Percentiles rank a stretch among this genome's conserved stretches.
Conservation (phyloP, 2,329 filamentous ascomycete genomes). For the Xylogone sp. region DNA sequence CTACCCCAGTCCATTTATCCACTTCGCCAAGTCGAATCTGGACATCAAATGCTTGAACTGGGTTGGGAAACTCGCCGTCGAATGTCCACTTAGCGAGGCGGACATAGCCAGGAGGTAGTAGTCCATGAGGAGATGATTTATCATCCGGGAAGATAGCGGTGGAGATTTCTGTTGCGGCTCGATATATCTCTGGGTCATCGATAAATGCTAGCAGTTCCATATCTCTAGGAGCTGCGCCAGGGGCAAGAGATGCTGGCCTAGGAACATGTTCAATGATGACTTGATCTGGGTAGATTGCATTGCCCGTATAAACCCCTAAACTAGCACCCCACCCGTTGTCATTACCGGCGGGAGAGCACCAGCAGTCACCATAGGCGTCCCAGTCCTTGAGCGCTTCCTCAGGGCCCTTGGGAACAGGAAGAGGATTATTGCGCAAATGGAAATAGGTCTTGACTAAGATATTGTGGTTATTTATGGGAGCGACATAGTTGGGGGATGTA, state of each 20-base stretch:
- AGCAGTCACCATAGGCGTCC: constrained; percentile 81
- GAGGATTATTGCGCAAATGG: constrained; percentile 10
- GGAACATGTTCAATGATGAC: constrained; percentile 71
- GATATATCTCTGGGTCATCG: constrained; percentile 33
- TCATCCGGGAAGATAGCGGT: constrained; percentile 32
- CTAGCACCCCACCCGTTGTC: constrained; percentile 49
- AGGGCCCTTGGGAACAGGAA: constrained; percentile 32
- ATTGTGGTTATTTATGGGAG: constrained; percentile 17
- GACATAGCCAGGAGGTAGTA: constrained; percentile 42
- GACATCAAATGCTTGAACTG: constrained; percentile 50
- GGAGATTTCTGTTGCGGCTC: constrained; percentile 33
- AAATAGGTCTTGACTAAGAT: constrained; percentile 18
- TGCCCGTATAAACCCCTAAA: constrained; percentile 59
- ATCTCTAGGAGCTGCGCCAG: constrained; percentile 58
- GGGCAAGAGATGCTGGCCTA: constrained; percentile 55
- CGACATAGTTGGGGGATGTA: constrained; percentile 56
- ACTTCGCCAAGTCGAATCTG: constrained; percentile 46
- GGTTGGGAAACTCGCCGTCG: constrained; percentile 33
- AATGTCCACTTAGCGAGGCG: constrained; percentile 57
- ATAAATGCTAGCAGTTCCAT: constrained; percentile 69
- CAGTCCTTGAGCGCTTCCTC: constrained; percentile 62
- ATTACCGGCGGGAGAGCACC: constrained; percentile 62
- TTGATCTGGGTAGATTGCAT: constrained; percentile 61
- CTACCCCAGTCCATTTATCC: constrained; percentile 19
- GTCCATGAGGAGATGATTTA: constrained; percentile 16